A percentile compares a stretch with the other conserved stretches of the same genome.
Evolutionary conservation across 2,329 filamentous ascomycete species (phyloP).

Genomic region (Colletotrichum viniferum): DNA sequence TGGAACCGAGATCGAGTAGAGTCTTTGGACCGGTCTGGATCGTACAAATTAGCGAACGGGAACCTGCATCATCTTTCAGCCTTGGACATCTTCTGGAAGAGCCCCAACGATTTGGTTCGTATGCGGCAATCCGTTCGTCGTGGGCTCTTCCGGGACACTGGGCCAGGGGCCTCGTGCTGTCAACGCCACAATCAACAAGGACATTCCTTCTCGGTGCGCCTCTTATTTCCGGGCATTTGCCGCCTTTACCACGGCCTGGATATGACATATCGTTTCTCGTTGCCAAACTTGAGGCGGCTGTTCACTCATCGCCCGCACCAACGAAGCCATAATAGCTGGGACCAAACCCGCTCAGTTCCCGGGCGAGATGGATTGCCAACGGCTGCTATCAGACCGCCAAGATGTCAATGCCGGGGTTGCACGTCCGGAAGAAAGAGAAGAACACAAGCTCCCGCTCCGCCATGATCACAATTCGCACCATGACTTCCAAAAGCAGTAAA

Average conservation of each 20-base stretch:
- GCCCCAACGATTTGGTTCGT: background rate
- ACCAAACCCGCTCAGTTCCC: background rate
- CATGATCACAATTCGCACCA: background rate
- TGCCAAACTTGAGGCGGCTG: background rate
- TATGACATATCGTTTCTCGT: background rate
- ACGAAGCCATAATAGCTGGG: background rate
- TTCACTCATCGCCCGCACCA: background rate
- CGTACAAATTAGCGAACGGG: background rate
- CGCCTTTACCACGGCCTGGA: background rate
- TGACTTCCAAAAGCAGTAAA: background rate
- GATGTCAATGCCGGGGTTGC: background rate
- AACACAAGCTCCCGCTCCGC: background rate
- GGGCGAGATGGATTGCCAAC: background rate
- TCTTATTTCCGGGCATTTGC: background rate
- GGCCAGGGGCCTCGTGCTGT: background rate
- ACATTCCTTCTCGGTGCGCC: background rate
- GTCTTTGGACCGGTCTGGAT: background rate
- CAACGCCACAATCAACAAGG: background rate
- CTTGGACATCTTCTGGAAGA: background rate
- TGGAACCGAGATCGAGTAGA: background rate
- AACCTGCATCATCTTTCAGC: background rate
- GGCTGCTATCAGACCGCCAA: background rate
- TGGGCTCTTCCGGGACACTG: background rate
- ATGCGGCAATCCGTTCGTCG: background rate
- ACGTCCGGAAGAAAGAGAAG: background rate